Base-by-base conservation (phyloP, 1,284 basidiomycete species). In the Ustilago xerochloae region DNA sequence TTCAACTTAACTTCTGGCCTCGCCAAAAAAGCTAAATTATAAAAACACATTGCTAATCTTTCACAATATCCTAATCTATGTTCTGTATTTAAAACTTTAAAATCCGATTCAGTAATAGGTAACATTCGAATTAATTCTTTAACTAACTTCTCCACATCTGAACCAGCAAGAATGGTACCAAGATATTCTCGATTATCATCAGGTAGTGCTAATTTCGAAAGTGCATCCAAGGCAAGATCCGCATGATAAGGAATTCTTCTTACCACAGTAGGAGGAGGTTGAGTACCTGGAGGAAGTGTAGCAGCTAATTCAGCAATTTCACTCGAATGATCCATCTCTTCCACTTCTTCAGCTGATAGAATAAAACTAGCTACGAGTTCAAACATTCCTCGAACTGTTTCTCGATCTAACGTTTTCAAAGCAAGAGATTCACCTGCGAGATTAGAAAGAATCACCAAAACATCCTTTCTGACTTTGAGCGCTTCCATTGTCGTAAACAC, bases 1-100 rank as follows among this genome's bases (percentile, higher is more conserved):
- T 86, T 87, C 56, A 87, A 85, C 85, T 96, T 93, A 62, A 94
- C 83, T 30, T 87, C 85, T 1, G 90, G 90, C 1, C 93, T 88
- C 5, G 93, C 89, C 48, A 96, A 87, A 87, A 94, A 97, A 8
- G 91, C 90, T 63, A 98, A 86, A 33, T 91, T 91, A 86, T 97
- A 97, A 38, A 97, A 88, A 16, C 89, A 89, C 87, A 95, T 89
- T 20, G 91, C 87, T 43, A 89, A 86, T 64, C 92, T 90, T 86
- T 96, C 93, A 70, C 91, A 86, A 84, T 93, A 92, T 39, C 90
- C 89, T 45, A 95, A 85, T 88, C 92, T 92, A 20, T 87, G 79
- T 65, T 88, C 87, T 33, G 86, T 84, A 51, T 91, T 90, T 70
- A 91, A 86, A 66, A 93, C 85, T 68, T 90, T 88, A 79, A 93